Evolutionary conservation across 208 protist genomes (phyloP).

Genomic region (Naegleria fowleri): DNA sequence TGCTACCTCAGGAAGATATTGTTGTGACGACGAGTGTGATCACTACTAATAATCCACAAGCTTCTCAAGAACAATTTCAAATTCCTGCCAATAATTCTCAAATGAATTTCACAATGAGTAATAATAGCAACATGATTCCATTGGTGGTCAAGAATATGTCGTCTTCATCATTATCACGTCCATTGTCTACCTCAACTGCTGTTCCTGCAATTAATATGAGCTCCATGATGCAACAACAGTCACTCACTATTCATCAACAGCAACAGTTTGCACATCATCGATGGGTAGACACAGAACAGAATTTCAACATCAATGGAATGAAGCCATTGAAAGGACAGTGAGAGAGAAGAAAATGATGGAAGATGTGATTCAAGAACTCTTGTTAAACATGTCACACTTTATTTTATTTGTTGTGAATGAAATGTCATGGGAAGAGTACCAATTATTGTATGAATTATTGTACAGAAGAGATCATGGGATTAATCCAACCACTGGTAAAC

Average conservation of each 20-base stretch:
- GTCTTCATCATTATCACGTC: no score
- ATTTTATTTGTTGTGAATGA: not conserved
- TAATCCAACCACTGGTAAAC: not conserved
- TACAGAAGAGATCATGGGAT: not conserved
- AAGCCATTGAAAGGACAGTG: not conserved
- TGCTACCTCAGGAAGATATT: not conserved
- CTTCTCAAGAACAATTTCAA: not conserved
- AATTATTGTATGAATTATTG: not conserved
- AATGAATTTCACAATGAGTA: not conserved
- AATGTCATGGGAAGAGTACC: not conserved
- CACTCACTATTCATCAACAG: not conserved
- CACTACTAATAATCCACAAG: not conserved
- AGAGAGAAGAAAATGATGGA: not conserved
- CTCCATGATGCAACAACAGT: not conserved
- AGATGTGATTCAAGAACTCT: not conserved
- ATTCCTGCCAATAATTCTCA: not conserved
- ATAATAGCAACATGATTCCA: not conserved
- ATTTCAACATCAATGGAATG: not conserved
- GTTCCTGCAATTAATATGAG: not conserved
- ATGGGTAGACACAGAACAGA: not conserved
- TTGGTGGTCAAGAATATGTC: no score
- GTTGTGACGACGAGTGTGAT: not conserved
- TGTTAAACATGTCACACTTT: not conserved
- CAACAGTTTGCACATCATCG: not conserved
- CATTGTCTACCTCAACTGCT: not conserved